phyloP scores from a whole-genome alignment of 345 rosid species.

The Syzygium aromaticum region DNA sequence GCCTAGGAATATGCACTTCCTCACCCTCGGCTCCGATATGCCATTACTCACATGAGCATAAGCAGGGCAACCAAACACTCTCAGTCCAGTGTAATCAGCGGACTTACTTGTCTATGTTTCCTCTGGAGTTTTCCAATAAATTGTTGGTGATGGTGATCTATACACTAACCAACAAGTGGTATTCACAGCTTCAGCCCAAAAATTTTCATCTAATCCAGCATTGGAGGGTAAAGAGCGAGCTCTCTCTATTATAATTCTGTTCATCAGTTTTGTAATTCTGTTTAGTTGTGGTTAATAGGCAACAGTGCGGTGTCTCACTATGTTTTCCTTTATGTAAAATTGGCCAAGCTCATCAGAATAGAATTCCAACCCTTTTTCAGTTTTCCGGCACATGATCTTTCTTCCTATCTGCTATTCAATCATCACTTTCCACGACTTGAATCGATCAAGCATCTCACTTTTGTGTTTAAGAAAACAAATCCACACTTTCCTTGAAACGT shows the following conservation, averaged over 20 bases:
- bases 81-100: neutral
- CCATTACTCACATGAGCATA: neutral
- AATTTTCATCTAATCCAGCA: neutral
- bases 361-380: neutral
- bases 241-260: neutral
- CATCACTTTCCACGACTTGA: neutral
- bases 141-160: neutral
- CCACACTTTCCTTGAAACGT: neutral
- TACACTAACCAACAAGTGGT: neutral
- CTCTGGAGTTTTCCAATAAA: neutral
- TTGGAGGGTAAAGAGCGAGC: no score
- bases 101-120: neutral
- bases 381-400: neutral
- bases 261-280: neutral
- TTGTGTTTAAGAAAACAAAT: neutral
- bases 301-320: neutral
- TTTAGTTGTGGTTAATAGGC: no score
- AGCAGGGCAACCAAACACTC: neutral
- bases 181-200: no score
- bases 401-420: no score
- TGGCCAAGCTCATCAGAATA: neutral
- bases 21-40: rapidly evolving
- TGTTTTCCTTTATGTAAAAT: neutral
- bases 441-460: neutral
- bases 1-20: neutral